These are phyloP conservation scores for Neurospora sp. DNA, from an alignment of 495 filamentous ascomycete genomes.

Conservation along the genomic window DNA sequence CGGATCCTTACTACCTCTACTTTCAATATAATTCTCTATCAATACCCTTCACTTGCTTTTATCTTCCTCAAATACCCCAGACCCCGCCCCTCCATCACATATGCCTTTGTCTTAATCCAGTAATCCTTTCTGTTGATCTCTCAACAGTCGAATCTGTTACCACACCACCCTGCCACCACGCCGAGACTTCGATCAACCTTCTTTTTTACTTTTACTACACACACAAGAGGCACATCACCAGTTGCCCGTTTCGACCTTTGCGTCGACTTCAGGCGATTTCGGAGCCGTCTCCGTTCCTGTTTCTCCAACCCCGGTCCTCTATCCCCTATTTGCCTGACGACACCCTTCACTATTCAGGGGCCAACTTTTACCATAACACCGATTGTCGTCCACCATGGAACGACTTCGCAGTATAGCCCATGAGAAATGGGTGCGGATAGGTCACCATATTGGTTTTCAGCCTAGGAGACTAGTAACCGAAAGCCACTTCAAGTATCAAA, in stretches of 20 bases:
- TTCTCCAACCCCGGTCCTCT: neutral
- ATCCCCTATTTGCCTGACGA: neutral
- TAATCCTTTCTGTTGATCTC: neutral
- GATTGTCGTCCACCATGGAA: neutral
- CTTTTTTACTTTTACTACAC: neutral
- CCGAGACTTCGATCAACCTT: neutral
- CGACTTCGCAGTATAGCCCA: neutral
- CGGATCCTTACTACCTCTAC: neutral
- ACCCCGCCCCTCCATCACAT: neutral
- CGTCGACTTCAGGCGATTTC: neutral
- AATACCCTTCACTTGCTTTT: neutral
- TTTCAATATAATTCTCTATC: neutral
- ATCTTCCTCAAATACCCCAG: neutral
- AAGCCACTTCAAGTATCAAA: constrained; percentile 68
- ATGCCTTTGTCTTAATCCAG: neutral
- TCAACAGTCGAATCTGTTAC: neutral
- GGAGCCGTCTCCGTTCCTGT: neutral
- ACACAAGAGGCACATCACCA: neutral
- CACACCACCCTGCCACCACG: neutral
- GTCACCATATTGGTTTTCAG: neutral
- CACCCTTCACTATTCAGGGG: neutral
- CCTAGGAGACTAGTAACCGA: neutral
- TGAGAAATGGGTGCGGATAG: neutral
- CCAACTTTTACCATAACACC: neutral
- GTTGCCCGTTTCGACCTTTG: neutral